These are phyloP conservation scores for Sclerospora graminicola DNA, from an alignment of 352 stramenopile genomes.

Conservation along the genomic window DNA sequence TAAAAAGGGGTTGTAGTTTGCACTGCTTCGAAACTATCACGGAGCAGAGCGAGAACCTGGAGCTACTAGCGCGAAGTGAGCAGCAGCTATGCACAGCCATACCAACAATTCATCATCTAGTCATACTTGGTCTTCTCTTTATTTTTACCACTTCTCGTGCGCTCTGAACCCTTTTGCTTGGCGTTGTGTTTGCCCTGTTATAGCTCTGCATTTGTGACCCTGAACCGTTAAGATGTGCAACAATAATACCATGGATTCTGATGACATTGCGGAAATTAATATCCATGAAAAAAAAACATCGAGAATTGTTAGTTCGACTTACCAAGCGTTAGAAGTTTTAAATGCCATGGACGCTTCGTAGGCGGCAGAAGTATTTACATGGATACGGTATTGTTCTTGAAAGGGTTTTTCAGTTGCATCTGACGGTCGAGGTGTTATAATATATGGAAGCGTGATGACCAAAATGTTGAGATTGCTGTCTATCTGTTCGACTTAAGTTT, in stretches of 20 bases:
- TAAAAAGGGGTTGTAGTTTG: no score
- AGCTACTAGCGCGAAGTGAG: constrained; percentile 37
- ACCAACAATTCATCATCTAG: not conserved
- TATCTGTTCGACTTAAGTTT: constrained; percentile 48
- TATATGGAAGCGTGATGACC: constrained; percentile 49
- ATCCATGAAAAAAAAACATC: constrained; percentile 27
- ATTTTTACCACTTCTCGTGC: constrained; percentile 22
- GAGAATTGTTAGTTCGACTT: constrained; percentile 62
- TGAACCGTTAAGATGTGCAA: constrained; percentile 44
- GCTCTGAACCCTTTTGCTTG: constrained; percentile 52
- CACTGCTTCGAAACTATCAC: no score
- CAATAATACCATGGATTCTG: constrained; percentile 9
- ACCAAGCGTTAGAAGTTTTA: constrained; percentile 49
- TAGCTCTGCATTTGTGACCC: constrained; percentile 46
- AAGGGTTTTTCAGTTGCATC: constrained; percentile 34
- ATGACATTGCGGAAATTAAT: constrained; percentile 5
- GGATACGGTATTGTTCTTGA: constrained; percentile 60
- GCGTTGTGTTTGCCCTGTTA: constrained; percentile 60
- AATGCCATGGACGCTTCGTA: constrained; percentile 27
- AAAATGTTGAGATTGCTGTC: constrained; percentile 54
- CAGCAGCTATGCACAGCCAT: constrained; percentile 12
- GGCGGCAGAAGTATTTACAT: constrained; percentile 40
- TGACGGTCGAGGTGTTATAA: constrained; percentile 29
- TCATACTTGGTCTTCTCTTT: constrained; percentile 9
- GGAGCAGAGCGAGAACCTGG: constrained; percentile 40